Evolutionary conservation across 2,329 filamentous ascomycete genomes (phyloP), one percentile per base, ranked within the genome.

Genomic region (Bipolaris victoriae): DNA sequence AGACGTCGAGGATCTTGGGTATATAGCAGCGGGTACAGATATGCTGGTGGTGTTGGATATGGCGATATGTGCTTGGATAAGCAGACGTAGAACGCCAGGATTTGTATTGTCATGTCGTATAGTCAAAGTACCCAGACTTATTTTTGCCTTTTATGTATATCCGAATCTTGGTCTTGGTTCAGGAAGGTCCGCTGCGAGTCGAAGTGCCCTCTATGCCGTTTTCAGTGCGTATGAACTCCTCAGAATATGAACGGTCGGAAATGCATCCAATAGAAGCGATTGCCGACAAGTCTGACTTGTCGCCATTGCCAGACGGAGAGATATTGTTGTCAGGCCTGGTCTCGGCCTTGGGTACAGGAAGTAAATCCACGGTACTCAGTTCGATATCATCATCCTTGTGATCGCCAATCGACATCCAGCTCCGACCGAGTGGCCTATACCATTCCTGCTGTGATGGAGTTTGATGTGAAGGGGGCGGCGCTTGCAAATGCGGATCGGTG

Each of bases 1-100:
- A 10, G 16, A 52, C 33, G 39, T 61, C 1, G 40, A 58, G 22
- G 58, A 64, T 36, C 4, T 58, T 2, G 45, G 68, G 7, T 45
- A 65, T 54, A 54, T 65, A 9, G 62, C 67, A 18, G 57, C 64
- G 4, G 63, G 64, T 1, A 68, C 68, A 64, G 65, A 66, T 49
- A 58, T 69, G 7, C 33, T 70, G 50, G 49, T 68, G 3, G 57
- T 60, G 6, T 40, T 68, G 15, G 65, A 60, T 3, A 56, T 69
- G 36, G 57, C 50, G 24, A 55, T 41, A 58, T 66, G 1, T 43
- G 57, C 5, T 49, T 53, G 10, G 61, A 65, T 35, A 65, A 67
- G 50, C 57, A 67, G 46, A 51, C 48, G n/a, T 43, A 58, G 52
- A 63, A 63, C 18, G 43, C 43, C 9, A 61, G 58, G 26, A 22